Evolutionary conservation across 2,329 filamentous ascomycete species (phyloP).

Genomic region (Dendryphion nanum): DNA sequence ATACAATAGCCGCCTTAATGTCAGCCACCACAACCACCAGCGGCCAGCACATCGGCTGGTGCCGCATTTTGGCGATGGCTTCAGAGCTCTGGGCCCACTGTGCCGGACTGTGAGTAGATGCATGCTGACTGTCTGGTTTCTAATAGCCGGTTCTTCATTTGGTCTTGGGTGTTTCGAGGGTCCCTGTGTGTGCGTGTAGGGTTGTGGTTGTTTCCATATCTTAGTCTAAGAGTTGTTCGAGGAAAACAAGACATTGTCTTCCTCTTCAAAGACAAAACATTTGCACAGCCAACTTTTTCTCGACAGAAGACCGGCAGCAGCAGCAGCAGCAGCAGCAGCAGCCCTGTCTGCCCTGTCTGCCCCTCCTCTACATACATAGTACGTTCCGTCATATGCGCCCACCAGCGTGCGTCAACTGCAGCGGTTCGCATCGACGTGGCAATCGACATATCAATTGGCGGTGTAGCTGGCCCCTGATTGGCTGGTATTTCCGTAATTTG

Average conservation of each 20-base stretch:
- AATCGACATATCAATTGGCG: constrained; percentile 27
- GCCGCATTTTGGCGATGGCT: constrained; percentile 4
- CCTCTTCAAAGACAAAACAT: too few relatives aligned
- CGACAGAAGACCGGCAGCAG: neutral
- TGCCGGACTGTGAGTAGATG: neutral
- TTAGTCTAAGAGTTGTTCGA: too few relatives aligned
- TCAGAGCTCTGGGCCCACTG: too few relatives aligned
- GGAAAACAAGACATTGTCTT: too few relatives aligned
- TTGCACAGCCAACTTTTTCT: neutral
- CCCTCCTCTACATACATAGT: constrained; percentile 1
- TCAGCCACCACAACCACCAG: constrained; percentile 20
- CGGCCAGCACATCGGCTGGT: constrained; percentile 14
- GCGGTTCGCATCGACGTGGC: constrained; percentile 23
- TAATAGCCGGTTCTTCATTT: too few relatives aligned
- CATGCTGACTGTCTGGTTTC: constrained; percentile 8
- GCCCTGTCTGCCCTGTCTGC: neutral
- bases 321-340: constrained; percentile 1
- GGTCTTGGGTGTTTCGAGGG: too few relatives aligned
- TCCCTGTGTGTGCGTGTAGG: too few relatives aligned
- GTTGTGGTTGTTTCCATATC: too few relatives aligned
- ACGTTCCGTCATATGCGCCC: constrained; percentile 26
- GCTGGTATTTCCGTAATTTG: constrained; percentile 18
- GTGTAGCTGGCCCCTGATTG: constrained; percentile 33
- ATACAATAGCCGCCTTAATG: constrained; percentile 7
- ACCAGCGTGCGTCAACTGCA: constrained; percentile 18